Base-by-base conservation (phyloP, 73 alveolate species). In the Paramecium octaurelia region DNA sequence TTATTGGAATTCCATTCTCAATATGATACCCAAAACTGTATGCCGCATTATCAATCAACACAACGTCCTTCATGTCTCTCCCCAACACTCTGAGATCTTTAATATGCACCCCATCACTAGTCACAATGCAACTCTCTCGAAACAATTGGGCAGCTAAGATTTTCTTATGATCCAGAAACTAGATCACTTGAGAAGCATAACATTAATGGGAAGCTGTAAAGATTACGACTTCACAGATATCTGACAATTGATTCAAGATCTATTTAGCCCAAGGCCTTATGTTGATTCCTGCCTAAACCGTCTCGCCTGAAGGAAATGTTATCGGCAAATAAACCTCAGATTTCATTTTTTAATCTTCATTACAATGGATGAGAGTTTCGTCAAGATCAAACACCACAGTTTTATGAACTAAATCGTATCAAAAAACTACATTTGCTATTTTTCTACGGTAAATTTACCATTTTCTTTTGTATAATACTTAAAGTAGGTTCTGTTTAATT, bases 1-100 rank as follows among this genome's bases (percentile, higher is more conserved):
- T 96, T 8, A 97, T 97, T 3, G 99, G 99, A 24, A 97, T 97
- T 35, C 99, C 99, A 93, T 97, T 97, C 38, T 95, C 96, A 50
- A 97, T 88, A 84, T 95, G 89, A 77, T 88, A 95, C 6, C 97
- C 96, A 93, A 94, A 97, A 5, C 97, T 95, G 46, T 95, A 94
- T 85, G 97, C 98, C 9, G 99, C 97, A 69, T 96, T 95, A 92
- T 97, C 99, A 11, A 97, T 97, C 12, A 97, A 48, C n/a, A 97
- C 94, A 21, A 95, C 86, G 70, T 96, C 97, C 84, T 92, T 92
- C 83, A 97, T 86, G 38, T 86, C 46, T 68, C 97, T 86, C 42
- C 68, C 68, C 2, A 94, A 71, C 3, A 94, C 89, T 92, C 97
- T 85, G 18, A 94, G 76, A 87, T 94, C 97, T 75, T 94, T 94